Base-by-base conservation (phyloP, 306 rosid genomes). In the Fragaria vesca region DNA sequence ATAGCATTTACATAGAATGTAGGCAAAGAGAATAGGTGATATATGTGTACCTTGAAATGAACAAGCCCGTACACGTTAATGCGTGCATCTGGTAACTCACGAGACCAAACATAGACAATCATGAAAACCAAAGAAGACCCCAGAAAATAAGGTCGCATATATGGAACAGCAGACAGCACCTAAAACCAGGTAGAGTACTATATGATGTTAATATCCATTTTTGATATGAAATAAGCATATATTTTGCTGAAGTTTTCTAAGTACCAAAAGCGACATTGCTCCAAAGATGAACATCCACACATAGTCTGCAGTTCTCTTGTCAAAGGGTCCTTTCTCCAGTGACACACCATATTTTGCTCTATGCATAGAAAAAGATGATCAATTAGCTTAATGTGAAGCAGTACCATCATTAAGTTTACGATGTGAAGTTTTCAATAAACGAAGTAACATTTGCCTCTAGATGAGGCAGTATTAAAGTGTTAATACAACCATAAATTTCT, bases 261-360 rank as follows among this genome's bases (percentile, higher is more conserved):
- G 43, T 85, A 90, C 97, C 88, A 92, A 73, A 87, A 92, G 93
- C 61, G 92, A 89, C 69, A 89, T 60, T 32, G 97, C 90, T 62
- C 96, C 96, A 79, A 90, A 83, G 60, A 87, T 50, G 38, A 92
- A 67, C 96, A 92, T 92, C 93, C 93, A 92, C 54, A 86, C 80
- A 76, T 79, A 92, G 80, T 92, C 93, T 20, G 92, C 96, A 43
- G 96, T 92, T 83, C 93, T 86, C 85, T 89, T 90, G 83, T 92
- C 91, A 87, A 89, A 92, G 21, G 97, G 82, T 1, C 90, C 90
- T 83, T 82, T 92, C 84, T 92, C 96, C 71, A 89, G 78, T 69
- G 91, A 82, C 72, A 92, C 97, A 13, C 96, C 92, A 87, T 92
- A 92, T 78, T 55, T 87, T 55, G 91, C 92, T 86, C 97, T 92